A percentile compares a stretch with the other conserved stretches of the same genome.
These are phyloP conservation scores for Cyberlindnera veronae DNA, from an alignment of 805 yeast genomes.

Conservation along the genomic window DNA sequence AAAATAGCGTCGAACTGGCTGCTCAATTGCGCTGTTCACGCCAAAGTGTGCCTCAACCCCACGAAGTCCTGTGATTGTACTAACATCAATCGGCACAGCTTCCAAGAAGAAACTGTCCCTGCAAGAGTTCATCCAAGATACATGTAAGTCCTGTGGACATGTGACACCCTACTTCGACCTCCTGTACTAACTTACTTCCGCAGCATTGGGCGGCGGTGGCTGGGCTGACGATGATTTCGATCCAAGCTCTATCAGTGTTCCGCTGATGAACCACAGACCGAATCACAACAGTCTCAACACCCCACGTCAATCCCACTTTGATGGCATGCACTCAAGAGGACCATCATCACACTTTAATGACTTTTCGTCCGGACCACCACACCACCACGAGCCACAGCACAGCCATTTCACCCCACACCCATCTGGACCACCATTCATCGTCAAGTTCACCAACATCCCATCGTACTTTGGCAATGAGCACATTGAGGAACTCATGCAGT, in stretches of 20 bases:
- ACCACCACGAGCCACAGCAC: neutral
- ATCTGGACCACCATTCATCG: constrained; percentile 55
- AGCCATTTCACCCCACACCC: neutral
- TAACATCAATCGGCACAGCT: constrained; percentile 10
- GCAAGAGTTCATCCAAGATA: constrained; percentile 25
- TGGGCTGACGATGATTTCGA: constrained; percentile 77
- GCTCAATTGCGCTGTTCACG: too few relatives aligned
- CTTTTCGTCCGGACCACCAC: constrained; percentile 1
- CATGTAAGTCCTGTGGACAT: constrained; percentile 14
- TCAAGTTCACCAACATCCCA: constrained; percentile 60
- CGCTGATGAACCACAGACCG: constrained; percentile 26
- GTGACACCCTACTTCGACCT: neutral
- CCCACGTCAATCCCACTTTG: constrained; percentile 1
- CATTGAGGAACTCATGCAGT: constrained; percentile 56
- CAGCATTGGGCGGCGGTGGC: constrained; percentile 39
- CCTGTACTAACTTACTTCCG: constrained; percentile 2
- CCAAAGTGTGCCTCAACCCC: too few relatives aligned
- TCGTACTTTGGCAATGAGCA: constrained; percentile 47
- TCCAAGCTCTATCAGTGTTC: constrained; percentile 53
- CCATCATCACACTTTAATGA: neutral
- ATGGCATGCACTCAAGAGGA: constrained; percentile 7
- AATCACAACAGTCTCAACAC: constrained; percentile 4
- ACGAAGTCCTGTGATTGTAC: neutral
- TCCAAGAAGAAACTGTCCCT: constrained; percentile 25
- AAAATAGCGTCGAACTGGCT: neutral